phyloP scores from a whole-genome alignment of 2,329 filamentous ascomycete species.

The Colletotrichum lentis region DNA sequence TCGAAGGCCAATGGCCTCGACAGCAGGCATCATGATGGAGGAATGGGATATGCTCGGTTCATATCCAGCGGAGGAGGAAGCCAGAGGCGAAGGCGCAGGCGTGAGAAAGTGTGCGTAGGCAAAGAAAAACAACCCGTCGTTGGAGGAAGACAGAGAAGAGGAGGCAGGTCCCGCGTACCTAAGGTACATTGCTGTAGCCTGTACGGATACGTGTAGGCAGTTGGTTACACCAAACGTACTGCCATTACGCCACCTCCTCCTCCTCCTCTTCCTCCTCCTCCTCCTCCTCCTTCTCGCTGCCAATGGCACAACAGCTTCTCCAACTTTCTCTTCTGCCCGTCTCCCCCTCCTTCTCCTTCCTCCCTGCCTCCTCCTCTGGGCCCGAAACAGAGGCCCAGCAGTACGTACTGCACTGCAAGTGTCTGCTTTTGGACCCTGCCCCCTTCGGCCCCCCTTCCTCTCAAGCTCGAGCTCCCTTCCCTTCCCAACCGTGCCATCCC shows the following conservation, averaged over 20 bases:
- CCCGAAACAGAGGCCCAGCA: conserved; percentile 19
- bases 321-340: conserved; percentile 11
- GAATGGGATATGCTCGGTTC: not conserved
- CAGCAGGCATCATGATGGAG: conserved; percentile 34
- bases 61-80: not conserved
- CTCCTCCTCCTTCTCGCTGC: not conserved
- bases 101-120: not conserved
- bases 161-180: too few species aligned
- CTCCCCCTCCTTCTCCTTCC: conserved; percentile 8
- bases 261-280: not conserved
- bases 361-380: not conserved
- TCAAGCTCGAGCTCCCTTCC: too few species aligned
- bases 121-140: not conserved
- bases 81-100: not conserved
- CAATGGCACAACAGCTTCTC: conserved; percentile 12
- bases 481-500: conserved; percentile 31
- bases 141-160: too few species aligned
- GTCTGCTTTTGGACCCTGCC: conserved; percentile 31
- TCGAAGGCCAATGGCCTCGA: conserved; percentile 41
- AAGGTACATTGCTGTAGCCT: too few species aligned
- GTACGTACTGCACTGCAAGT: not conserved
- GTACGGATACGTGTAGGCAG: too few species aligned
- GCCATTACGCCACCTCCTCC: not conserved
- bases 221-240: not conserved
- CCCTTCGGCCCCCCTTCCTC: not conserved